Evolutionary conservation across 169 alveolate species (phyloP).

Genomic region (Babesia ovata): DNA sequence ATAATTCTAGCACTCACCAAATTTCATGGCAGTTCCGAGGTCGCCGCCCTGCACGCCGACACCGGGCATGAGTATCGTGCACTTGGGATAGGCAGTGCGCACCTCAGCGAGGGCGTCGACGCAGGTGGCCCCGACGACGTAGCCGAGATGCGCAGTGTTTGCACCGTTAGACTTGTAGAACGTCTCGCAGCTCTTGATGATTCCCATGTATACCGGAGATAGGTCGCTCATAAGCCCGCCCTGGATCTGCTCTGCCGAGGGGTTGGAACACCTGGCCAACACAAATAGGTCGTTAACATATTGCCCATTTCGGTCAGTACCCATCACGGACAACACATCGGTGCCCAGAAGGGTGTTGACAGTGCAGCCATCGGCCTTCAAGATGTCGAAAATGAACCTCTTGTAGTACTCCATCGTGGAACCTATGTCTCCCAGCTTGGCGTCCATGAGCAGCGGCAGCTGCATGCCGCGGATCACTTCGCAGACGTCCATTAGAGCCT

Average conservation of each 20-base stretch:
- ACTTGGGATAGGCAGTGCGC: conserved; percentile 66
- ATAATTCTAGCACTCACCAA: conserved; percentile 53
- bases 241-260: conserved; percentile 71
- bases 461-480: conserved; percentile 58
- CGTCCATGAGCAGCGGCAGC: conserved; percentile 73
- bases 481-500: conserved; percentile 73
- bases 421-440: conserved; percentile 79
- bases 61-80: conserved; percentile 74
- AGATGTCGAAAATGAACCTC: conserved; percentile 72
- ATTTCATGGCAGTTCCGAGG: conserved; percentile 53
- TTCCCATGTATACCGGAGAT: conserved; percentile 63
- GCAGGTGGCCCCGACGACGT: conserved; percentile 74
- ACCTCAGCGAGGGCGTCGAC: conserved; percentile 69
- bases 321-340: conserved; percentile 64
- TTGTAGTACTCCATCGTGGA: conserved; percentile 77
- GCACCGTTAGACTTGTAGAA: conserved; percentile 26
- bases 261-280: conserved; percentile 72
- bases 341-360: conserved; percentile 77
- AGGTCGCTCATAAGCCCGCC: conserved; percentile 44
- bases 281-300: conserved; percentile 65
- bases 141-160: conserved; percentile 27
- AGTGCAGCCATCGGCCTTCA: conserved; percentile 77
- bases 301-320: conserved; percentile 55
- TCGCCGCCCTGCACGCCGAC: conserved; percentile 81
- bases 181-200: conserved; percentile 66